Evolutionary conservation across 768 basidiomycete species (phyloP).

Genomic region (Pisolithus orientalis): DNA sequence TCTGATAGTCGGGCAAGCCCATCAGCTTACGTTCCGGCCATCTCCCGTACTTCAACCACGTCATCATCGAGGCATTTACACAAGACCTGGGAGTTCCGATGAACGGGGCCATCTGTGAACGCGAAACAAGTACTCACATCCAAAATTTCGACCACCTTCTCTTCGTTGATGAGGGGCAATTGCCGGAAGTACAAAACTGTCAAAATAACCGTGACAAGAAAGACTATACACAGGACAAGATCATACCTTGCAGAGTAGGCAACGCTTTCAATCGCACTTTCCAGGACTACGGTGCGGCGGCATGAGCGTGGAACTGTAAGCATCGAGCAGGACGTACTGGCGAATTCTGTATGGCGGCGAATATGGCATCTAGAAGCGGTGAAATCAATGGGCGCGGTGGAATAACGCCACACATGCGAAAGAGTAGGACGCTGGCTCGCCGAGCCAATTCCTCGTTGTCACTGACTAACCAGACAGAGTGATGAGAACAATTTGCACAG

Average conservation of each 20-base stretch:
- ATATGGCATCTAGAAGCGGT: constrained; percentile 64
- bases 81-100: constrained; percentile 46
- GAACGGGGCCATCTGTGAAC: neutral
- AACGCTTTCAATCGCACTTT: constrained; percentile 80
- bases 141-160: constrained; percentile 70
- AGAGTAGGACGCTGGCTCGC: constrained; percentile 63
- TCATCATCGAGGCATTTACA: constrained; percentile 81
- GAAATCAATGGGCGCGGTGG: constrained; percentile 66
- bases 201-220: neutral
- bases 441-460: constrained; percentile 67
- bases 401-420: constrained; percentile 81
- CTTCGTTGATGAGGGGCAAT: constrained; percentile 71
- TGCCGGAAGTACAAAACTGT: constrained; percentile 86
- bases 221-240: neutral
- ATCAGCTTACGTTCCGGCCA: constrained; percentile 68
- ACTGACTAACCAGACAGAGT: constrained; percentile 39
- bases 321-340: constrained; percentile 41
- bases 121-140: constrained; percentile 43
- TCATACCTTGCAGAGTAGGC: constrained; percentile 66
- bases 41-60: constrained; percentile 84
- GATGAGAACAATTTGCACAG: neutral
- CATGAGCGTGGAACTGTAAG: constrained; percentile 1
- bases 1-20: constrained; percentile 6
- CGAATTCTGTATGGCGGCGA: constrained; percentile 70
- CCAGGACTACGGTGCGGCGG: constrained; percentile 57